Percentiles rank a stretch among this genome's conserved stretches.
Conservation (phyloP, 78 protist genomes). For the Dictyostelium brefeldianum region DNA sequence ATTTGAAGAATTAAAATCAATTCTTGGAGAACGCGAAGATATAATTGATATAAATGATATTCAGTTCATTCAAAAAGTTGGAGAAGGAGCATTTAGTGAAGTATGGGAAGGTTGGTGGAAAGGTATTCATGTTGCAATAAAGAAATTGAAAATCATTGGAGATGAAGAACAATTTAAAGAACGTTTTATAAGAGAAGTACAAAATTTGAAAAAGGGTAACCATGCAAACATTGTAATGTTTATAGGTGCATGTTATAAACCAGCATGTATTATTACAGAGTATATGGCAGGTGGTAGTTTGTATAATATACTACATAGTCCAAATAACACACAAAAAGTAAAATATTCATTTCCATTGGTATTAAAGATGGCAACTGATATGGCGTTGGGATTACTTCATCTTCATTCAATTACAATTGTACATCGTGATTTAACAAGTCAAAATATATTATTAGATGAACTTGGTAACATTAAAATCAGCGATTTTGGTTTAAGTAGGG, state of each 20-base stretch:
- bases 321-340: slow-evolving; percentile 3
- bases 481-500: slow-evolving; percentile 63
- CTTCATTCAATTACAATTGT: slow-evolving; percentile 51
- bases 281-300: slow-evolving; percentile 67
- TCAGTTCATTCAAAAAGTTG: slow-evolving; percentile 63
- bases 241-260: slow-evolving; percentile 79
- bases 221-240: slow-evolving; percentile 80
- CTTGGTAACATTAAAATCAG: slow-evolving; percentile 53
- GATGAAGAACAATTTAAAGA: slow-evolving; percentile 76
- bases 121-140: slow-evolving; percentile 60
- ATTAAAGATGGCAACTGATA: slow-evolving; percentile 67
- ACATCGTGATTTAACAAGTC: slow-evolving; percentile 74
- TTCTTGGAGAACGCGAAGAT: slow-evolving; percentile 30
- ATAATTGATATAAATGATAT: slow-evolving; percentile 65
- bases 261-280: slow-evolving; percentile 73
- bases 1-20: slow-evolving; percentile 40
- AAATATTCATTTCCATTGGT: slow-evolving; percentile 62
- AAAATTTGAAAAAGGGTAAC: slow-evolving; percentile 42
- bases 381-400: slow-evolving; percentile 55
- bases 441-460: slow-evolving; percentile 68
- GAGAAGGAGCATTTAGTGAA: slow-evolving; percentile 80
- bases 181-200: slow-evolving; percentile 56
- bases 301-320: slow-evolving; percentile 54
- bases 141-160: slow-evolving; percentile 63
- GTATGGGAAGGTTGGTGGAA: slow-evolving; percentile 86